Conservation (phyloP, 2,329 filamentous ascomycete genomes). For the Phoma herbarum region DNA sequence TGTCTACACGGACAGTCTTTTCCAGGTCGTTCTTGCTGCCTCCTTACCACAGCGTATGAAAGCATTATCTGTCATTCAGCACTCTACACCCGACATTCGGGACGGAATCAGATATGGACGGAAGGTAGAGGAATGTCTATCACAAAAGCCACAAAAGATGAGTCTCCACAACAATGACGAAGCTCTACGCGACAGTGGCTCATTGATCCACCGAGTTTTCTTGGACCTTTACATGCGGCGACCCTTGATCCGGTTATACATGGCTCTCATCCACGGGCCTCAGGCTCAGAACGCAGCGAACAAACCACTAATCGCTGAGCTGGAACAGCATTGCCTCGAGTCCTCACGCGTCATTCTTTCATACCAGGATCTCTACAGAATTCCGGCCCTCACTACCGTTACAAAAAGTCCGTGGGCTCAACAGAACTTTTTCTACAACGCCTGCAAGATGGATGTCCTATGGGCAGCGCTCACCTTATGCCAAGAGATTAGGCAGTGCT, state of each 20-base stretch:
- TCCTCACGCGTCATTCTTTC: constrained; percentile 33
- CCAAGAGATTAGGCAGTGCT: constrained; percentile 35
- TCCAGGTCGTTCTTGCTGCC: constrained; percentile 29
- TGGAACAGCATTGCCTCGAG: constrained; percentile 29
- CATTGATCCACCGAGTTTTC: constrained; percentile 27
- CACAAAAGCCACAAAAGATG: constrained; percentile 22
- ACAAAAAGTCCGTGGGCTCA: constrained; percentile 16
- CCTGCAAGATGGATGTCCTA: constrained; percentile 44
- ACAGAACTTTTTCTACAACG: constrained; percentile 39
- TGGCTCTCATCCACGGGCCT: constrained; percentile 30
- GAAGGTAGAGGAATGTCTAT: constrained; percentile 22
- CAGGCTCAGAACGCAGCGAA: constrained; percentile 6
- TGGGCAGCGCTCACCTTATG: constrained; percentile 45
- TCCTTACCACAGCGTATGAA: constrained; percentile 28
- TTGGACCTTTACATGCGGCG: constrained; percentile 32
- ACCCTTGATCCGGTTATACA: constrained; percentile 30
- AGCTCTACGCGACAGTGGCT: constrained; percentile 14
- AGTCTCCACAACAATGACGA: constrained; percentile 13
- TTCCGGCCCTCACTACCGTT: constrained; percentile 9
- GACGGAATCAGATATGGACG: constrained; percentile 25
- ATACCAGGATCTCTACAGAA: constrained; percentile 28
- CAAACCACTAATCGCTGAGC: constrained; percentile 10
- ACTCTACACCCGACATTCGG: constrained; percentile 19
- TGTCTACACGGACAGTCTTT: constrained; percentile 30
- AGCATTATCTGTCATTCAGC: constrained; percentile 30